Base-by-base conservation (phyloP, 257 asterid genomes). In the Leonotis leonurus region DNA sequence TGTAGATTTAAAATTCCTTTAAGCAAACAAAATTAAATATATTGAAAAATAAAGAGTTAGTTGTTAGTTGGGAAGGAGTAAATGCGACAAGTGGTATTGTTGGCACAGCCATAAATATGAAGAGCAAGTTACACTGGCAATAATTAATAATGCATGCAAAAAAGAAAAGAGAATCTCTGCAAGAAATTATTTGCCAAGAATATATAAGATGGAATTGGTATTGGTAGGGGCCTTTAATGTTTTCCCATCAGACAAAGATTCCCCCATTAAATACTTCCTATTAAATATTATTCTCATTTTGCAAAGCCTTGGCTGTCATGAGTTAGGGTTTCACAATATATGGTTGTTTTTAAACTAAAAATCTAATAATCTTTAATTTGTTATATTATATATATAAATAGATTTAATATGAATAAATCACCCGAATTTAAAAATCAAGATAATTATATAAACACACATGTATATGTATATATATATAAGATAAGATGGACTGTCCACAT, bases 121-220 rank as follows among this genome's bases (percentile, higher is more conserved):
- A 64, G 70, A 74, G 50, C 56, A 69, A 74, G 57, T 69, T 52
- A 64, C 75, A 69, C 65, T 69, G 72, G 72, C 55, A 27, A 69
- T 33, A 8, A 59, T 64, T 59, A 41, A 74, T 74, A 56, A 69
- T 51, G 60, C 52, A n/a, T n/a, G n/a, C n/a, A n/a, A n/a, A n/a
- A n/a, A n/a, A n/a, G n/a, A 63, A 62, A 64, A 64, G 51, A 60
- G 75, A 74, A 69, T 74, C 75, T 69, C 79, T 74, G 75, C 73
- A 69, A 53, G 6, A 58, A 69, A 69, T 74, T 73, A 71, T 73
- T 62, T 56, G 71, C 33, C 71, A 60, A 49, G 62, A 53, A 57
- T 14, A 49, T 8, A 14, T 40, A n/a, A n/a, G n/a, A n/a, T n/a
- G n/a, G n/a, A n/a, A n/a, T n/a, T n/a, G n/a, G n/a, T n/a, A n/a